Evolutionary conservation across 768 basidiomycete species (phyloP).

Genomic region (Kwoniella heveanensis): DNA sequence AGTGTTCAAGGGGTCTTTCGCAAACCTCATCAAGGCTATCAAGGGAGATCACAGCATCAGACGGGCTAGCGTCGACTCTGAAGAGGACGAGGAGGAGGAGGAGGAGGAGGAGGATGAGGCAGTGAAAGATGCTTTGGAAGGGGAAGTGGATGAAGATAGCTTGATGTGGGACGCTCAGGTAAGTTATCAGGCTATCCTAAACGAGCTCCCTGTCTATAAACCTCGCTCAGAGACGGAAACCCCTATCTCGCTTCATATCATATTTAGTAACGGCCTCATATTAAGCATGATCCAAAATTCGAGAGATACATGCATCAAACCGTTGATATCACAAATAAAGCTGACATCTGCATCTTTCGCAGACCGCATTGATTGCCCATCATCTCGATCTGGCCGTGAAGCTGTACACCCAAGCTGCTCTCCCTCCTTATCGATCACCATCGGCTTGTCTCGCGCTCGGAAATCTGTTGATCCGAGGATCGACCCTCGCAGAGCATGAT

Average conservation of each 20-base stretch:
- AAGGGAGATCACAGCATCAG: not conserved
- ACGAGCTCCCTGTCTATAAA: too few relatives aligned
- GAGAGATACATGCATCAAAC: too few relatives aligned
- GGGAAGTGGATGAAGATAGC: conserved; percentile 33
- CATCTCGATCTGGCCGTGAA: conserved; percentile 36
- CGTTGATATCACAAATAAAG: not conserved
- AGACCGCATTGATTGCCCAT: conserved; percentile 48
- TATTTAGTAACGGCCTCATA: too few relatives aligned
- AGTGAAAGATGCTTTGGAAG: conserved; percentile 18
- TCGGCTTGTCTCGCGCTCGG: conserved; percentile 43
- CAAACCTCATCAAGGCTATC: conserved; percentile 12
- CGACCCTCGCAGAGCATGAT: conserved; percentile 24
- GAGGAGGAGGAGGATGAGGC: conserved; percentile 27
- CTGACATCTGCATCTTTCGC: not conserved
- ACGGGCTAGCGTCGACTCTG: conserved; percentile 8
- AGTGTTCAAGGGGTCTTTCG: conserved; percentile 15
- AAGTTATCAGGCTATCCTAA: conserved; percentile 16
- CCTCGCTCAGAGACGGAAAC: not conserved
- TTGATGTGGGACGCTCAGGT: conserved; percentile 47
- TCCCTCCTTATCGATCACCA: conserved; percentile 42
- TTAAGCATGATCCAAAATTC: too few relatives aligned
- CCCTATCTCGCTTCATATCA: too few relatives aligned
- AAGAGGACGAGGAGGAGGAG: conserved; percentile 14
- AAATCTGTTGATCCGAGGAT: conserved; percentile 41
- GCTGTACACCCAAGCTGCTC: conserved; percentile 39